Evolutionary conservation across 352 stramenopile species (phyloP).

Genomic region (Phytophthora cryptogea): DNA sequence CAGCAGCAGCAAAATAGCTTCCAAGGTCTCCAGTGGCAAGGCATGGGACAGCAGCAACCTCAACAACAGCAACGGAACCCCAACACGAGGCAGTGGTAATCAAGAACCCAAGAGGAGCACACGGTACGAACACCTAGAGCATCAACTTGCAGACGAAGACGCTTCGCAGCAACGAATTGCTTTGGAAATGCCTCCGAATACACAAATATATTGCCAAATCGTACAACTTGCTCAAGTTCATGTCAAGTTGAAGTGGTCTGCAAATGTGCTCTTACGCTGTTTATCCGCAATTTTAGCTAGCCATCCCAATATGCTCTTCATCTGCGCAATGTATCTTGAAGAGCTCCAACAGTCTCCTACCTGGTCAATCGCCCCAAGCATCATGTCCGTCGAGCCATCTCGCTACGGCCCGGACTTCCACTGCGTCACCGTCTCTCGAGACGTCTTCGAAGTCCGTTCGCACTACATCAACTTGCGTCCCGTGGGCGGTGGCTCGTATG

Average conservation of each 20-base stretch:
- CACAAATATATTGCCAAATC: constrained; percentile 28
- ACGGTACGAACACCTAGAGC: constrained; percentile 10
- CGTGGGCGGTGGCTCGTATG: constrained; percentile 89
- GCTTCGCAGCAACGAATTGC: not conserved
- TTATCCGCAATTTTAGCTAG: not conserved
- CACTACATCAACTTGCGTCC: constrained; percentile 82
- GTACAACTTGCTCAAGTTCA: constrained; percentile 2
- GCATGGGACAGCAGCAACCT: constrained; percentile 65
- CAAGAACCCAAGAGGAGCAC: not conserved
- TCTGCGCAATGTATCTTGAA: constrained; percentile 31
- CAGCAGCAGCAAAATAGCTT: constrained; percentile 75
- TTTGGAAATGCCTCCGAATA: not conserved
- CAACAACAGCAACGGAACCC: constrained; percentile 63
- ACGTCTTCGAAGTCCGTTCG: constrained; percentile 84
- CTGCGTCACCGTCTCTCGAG: constrained; percentile 79
- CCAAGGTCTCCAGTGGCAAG: constrained; percentile 83
- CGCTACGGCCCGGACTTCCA: constrained; percentile 82
- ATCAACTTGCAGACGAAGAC: constrained; percentile 1
- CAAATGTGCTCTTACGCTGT: constrained; percentile 13
- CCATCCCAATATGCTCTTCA: constrained; percentile 3
- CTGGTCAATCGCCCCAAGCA: constrained; percentile 1
- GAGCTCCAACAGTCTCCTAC: constrained; percentile 35
- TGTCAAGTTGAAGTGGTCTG: too few species aligned
- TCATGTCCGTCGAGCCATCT: constrained; percentile 73
- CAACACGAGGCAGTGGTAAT: constrained; percentile 56